Percentiles rank a stretch among this genome's conserved stretches.
Conservation (phyloP, 2,329 filamentous ascomycete genomes). For the Venturia oleaginea region DNA sequence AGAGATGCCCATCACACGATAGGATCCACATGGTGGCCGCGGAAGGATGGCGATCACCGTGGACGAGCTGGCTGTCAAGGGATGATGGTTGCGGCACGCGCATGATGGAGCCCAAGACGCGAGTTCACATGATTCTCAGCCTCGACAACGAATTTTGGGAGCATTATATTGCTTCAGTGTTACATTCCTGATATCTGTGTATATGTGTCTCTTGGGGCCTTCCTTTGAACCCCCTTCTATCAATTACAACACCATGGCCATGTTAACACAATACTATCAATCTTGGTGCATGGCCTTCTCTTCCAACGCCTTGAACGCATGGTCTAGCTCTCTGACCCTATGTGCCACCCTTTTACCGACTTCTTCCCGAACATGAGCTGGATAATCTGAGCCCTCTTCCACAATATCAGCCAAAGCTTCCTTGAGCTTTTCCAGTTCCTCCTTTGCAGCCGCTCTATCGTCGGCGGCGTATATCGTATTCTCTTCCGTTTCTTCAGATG, state of each 20-base stretch:
- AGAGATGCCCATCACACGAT: slow-evolving; percentile 6
- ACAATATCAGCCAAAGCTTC: slow-evolving; percentile 37
- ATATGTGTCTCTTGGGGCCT: not conserved
- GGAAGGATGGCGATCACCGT: not conserved
- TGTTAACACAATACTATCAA: slow-evolving; percentile 18
- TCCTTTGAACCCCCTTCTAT: not conserved
- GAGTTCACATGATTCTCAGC: not conserved
- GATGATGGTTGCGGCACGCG: not conserved
- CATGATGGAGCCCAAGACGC: not conserved
- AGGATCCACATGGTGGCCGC: slow-evolving; percentile 11
- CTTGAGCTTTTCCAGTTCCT: slow-evolving; percentile 42
- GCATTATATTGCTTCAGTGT: not conserved
- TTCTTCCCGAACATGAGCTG: slow-evolving; percentile 36
- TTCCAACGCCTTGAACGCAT: slow-evolving; percentile 42
- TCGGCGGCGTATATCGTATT: slow-evolving; percentile 47
- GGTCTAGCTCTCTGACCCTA: slow-evolving; percentile 45
- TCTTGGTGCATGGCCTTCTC: slow-evolving; percentile 42
- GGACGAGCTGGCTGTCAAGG: not conserved
- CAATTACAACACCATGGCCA: not conserved
- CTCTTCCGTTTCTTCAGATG: slow-evolving; percentile 43
- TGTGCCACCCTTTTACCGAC: slow-evolving; percentile 42
- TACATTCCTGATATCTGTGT: not conserved
- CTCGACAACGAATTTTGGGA: not conserved
- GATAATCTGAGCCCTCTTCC: slow-evolving; percentile 26
- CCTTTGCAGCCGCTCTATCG: slow-evolving; percentile 43